Evolutionary conservation across 176 grass and related monocot species (phyloP), one percentile per base, ranked within the genome.

Genomic region (Musa beccarii): DNA sequence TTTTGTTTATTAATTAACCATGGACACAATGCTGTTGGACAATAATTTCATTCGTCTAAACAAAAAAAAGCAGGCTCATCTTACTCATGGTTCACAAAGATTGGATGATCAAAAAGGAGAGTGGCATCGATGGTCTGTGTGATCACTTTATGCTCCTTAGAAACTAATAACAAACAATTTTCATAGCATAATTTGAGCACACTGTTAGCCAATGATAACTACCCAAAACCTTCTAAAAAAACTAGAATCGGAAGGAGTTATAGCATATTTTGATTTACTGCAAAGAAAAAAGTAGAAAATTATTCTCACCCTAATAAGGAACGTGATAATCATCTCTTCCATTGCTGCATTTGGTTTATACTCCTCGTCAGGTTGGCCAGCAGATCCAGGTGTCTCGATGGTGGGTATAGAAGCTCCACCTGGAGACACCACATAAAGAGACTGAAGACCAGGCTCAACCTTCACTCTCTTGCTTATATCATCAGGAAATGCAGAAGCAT

Each of bases 241-340:
- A 63, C 2, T 10, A 63, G 22, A 9, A 8, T 22, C 22, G 10
- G 34, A 43, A 43, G 34, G 4, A 43, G 34, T 43, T 43, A 43
- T 25, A 68, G 26, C 11, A 43, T 22, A 22, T 68, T 17, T 71
- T 62, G 9, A 11, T 79, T 2, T 17, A 49, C 7, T n/a, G n/a
- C 7, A 73, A 22, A 34, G 12, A 80, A 17, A 73, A 63, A 64
- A 64, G 49, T 28, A 53, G 4, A 1, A 78, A 64, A 73, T 7
- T 11, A 50, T 53, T 50, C 25, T 87, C 54, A 99, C 95, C 90
- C 95, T 94, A 66, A 99, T 94, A 54, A 99, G 95, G 78, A 99
- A 99, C 51, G 95, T 99, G 76, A 99, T 99, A 59, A 99, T 99
- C 95, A 99, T 99, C 84, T 99, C 95, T 76, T 99, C 95, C 95